Conservation (phyloP, 1,139 yeast species). For the Hemisphaericaspora lyxosophila region DNA sequence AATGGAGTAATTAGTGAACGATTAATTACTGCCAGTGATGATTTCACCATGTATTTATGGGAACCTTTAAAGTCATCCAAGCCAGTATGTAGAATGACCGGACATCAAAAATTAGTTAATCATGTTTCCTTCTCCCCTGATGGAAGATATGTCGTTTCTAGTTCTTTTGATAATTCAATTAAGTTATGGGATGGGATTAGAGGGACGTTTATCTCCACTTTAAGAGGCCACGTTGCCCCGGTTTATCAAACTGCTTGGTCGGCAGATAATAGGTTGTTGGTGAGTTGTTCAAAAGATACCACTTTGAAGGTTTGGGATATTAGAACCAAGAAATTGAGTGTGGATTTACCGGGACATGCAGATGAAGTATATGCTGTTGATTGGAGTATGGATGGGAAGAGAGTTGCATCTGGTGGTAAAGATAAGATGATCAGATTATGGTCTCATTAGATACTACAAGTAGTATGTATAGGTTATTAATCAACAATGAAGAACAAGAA, state of each 20-base stretch:
- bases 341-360: conserved; percentile 91
- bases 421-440: conserved; percentile 92
- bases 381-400: conserved; percentile 94
- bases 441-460: conserved; percentile 69
- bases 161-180: conserved; percentile 92
- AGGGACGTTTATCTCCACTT: conserved; percentile 85
- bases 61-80: conserved; percentile 78
- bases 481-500: no score
- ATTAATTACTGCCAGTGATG: conserved; percentile 93
- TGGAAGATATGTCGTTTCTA: conserved; percentile 86
- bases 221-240: conserved; percentile 97
- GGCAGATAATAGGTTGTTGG: conserved; percentile 85
- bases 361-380: conserved; percentile 98
- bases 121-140: conserved; percentile 97
- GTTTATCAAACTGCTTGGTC: conserved; percentile 99
- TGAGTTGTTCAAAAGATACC: conserved; percentile 93
- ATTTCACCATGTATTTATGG: conserved; percentile 97
- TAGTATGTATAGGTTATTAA: no score
- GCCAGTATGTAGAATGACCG: conserved; percentile 92
- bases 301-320: conserved; percentile 98
- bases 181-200: conserved; percentile 95
- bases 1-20: conserved; percentile 74
- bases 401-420: conserved; percentile 95
- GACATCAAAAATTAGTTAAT: conserved; percentile 94
- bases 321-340: conserved; percentile 74